Base-by-base conservation (phyloP, 371 early-diverging fungal species). In the Circinella minor region DNA sequence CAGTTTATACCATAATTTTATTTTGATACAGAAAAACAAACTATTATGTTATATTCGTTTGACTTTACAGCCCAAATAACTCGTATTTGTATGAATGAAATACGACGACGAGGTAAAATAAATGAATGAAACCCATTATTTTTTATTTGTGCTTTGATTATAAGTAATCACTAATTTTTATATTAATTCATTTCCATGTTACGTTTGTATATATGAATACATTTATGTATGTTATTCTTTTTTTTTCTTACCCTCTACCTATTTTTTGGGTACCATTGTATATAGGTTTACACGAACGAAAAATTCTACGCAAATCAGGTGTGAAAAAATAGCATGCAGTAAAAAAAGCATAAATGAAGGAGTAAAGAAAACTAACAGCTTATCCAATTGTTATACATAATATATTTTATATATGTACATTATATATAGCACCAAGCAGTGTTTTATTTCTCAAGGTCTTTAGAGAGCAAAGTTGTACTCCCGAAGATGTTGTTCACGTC, bases 301-400 rank as follows among this genome's bases (percentile, higher is more conserved):
- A 84, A 60, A 77, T 84, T 46, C 73, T 84, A 20, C 71, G 77
- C 15, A 84, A 84, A 73, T 74, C 81, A 66, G 76, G 83, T 81
- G 72, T 63, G 68, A 36, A 66, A 27, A 43, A 43, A 43, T 9
- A 43, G 43, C 9, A 43, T 43, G 11, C 11, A 43, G 43, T 43
- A 11, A 43, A 43, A 43, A 43, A 43, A 11, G 43, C 9, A 43
- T 6, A 11, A 43, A 6, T 43, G 43, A 43, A 11, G 11, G 43
- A 3, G 43, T 9, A 43, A 43, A 43, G 11, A 43, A 43, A 43
- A 43, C 6, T 6, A 43, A 11, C 6, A 43, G 6, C 6, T 11
- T 43, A 43, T 43, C 43, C 43, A 43, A 43, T 43, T 43, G 6
- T 11, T 43, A 43, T 43, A 43, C 43, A 69, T 8, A 55, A 65